Evolutionary conservation across 257 asterid genomes (phyloP), one percentile per base, ranked within the genome.

Genomic region (Galeopsis tetrahit): DNA sequence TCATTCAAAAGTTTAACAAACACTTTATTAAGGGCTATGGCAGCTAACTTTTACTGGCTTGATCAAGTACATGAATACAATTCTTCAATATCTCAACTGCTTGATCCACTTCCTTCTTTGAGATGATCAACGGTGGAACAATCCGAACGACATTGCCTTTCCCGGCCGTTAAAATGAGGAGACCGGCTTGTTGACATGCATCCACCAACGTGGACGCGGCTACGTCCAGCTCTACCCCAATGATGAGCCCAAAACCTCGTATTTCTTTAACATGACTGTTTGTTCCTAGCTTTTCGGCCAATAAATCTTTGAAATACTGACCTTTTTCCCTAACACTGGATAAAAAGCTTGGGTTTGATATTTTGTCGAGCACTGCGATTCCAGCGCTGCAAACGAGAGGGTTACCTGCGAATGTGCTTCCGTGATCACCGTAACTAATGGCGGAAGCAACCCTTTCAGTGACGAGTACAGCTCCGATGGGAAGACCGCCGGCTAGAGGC

Each of bases 401-500:
- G 78, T 84, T 81, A 7, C 98, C 99, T 0, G 98, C 99, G n/a
- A 95, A 95, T 14, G 99, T 95, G 94, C 98, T 92, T 63, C 97
- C 99, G 3, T 95, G 99, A 73, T 95, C 99, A 52, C 99, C 98
- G 42, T 66, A 85, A 9, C 74, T 82, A 11, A 95, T 95, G 78
- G 96, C 83, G 6, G 87, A 69, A 34, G 92, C 91, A 7, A 95
- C 88, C 55, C 79, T 77, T 86, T 95, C 92, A 0, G 95, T 90
- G 10, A 85, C 86, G 3, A 93, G 69, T 28, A 83, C 96, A 1
- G 97, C 99, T 4, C 98, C 99, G 2, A 92, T 90, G 60, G 99
- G 98, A 59, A 92, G 91, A 53, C 98, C 99, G 61, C 97, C 96
- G 0, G 98, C 99, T n/a, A 95, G 93, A 72, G 99, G 99, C 79